Base-by-base conservation (phyloP, 352 stramenopile genomes). In the Phytophthora constricta region DNA sequence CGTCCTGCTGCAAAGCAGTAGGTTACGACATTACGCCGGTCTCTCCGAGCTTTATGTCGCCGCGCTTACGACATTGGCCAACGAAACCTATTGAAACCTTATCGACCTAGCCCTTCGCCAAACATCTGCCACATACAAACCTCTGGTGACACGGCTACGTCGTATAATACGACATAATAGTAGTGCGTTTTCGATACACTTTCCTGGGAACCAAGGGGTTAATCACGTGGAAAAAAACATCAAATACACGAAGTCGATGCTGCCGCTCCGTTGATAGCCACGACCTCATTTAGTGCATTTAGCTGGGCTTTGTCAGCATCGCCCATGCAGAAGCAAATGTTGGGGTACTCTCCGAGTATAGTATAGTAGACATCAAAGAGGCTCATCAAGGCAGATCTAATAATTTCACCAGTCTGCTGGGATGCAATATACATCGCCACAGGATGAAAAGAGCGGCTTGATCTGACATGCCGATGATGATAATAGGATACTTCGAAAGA, bases 211-310 rank as follows among this genome's bases (percentile, higher is more conserved):
- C n/a, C n/a, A n/a, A n/a, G n/a, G n/a, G n/a, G n/a, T n/a, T n/a
- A n/a, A n/a, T n/a, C n/a, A n/a, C n/a, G n/a, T n/a, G n/a, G 37
- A 54, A 27, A 61, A 45, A 10, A 37, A 60, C 53, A 51, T 60
- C 7, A 52, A 20, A 22, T 58, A 58, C 23, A 37, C n/a, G n/a
- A 3, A 20, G 19, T 11, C 47, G 26, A 23, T 17, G 13, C 9
- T 54, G 14, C 19, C 8, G 28, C 0, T 25, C 16, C 14, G 3
- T 41, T 42, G 26, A 2, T 23, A 20, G 27, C 20, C 4, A 14
- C 39, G 8, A 19, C 52, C 13, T 13, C 23, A 2, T 2, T 65
- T 17, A 47, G 11, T 47, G 20, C 52, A 22, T 51, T 51, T 0
- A 20, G 8, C 16, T 50, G 52, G 5, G 39, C 52, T 4, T 25